Conservation (phyloP, 2,329 filamentous ascomycete species). For the Colletotrichum endophyticum region DNA sequence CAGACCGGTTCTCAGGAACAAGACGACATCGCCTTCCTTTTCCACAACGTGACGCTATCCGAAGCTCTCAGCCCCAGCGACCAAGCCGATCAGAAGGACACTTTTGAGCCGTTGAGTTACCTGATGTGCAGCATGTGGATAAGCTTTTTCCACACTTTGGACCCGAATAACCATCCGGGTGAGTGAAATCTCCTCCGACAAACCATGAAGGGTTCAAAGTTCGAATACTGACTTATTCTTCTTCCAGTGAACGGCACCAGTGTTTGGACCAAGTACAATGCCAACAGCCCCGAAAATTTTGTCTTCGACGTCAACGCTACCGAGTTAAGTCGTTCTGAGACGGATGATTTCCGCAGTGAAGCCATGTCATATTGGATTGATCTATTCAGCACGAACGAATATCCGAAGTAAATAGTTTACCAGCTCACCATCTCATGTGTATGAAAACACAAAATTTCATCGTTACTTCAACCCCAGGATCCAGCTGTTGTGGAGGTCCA, state of each 20-base stretch:
- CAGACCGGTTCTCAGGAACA: not conserved
- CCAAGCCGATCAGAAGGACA: not conserved
- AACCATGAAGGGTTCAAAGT: not conserved
- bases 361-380: not conserved
- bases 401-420: not conserved
- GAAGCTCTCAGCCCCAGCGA: not conserved
- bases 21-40: not conserved
- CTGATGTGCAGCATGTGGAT: not conserved
- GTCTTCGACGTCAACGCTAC: not conserved
- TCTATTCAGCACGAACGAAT: accelerated
- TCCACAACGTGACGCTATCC: not conserved
- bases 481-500: too few relatives aligned
- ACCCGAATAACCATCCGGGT: not conserved
- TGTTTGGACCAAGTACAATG: not conserved
- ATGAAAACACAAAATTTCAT: too few relatives aligned
- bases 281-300: not conserved
- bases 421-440: too few relatives aligned
- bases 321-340: not conserved
- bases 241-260: not conserved
- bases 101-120: not conserved
- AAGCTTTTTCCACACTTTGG: not conserved
- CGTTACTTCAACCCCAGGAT: too few relatives aligned
- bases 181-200: not conserved
- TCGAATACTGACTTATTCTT: not conserved
- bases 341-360: not conserved